phyloP scores from a whole-genome alignment of 1,139 yeast species.

The Suhomyces ambrosiae region DNA sequence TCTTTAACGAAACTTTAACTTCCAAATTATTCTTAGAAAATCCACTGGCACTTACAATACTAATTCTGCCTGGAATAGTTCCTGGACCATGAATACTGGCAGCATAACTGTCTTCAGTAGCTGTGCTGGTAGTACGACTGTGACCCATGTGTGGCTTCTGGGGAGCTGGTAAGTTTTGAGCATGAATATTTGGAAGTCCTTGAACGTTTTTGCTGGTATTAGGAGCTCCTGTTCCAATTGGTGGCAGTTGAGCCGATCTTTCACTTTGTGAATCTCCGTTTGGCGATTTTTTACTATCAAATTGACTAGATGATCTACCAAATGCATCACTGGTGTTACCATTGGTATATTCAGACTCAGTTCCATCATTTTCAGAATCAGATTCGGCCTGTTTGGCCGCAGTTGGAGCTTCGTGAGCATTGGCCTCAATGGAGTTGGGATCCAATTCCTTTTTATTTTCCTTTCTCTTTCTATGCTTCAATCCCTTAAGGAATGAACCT shows the following conservation, averaged over 20 bases:
- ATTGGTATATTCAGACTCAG: slow-evolving; percentile 4
- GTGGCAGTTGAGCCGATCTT: slow-evolving; percentile 24
- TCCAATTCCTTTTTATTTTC: slow-evolving; percentile 17
- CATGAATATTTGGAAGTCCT: slow-evolving; percentile 40
- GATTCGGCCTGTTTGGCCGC: slow-evolving; percentile 14
- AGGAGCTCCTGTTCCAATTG: slow-evolving; percentile 2
- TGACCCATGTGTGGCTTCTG: slow-evolving; percentile 35
- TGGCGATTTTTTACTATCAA: slow-evolving; percentile 9
- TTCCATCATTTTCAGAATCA: slow-evolving; percentile 5
- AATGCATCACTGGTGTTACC: slow-evolving; percentile 3
- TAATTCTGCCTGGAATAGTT: slow-evolving; percentile 56
- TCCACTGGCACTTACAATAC: slow-evolving; percentile 47
- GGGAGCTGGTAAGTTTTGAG: slow-evolving; percentile 44
- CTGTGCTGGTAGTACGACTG: slow-evolving; percentile 28
- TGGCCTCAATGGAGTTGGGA: slow-evolving; percentile 14
- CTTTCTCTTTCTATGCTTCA: slow-evolving; percentile 30
- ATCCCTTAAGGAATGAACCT: slow-evolving; percentile 40
- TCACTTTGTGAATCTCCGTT: slow-evolving; percentile 25
- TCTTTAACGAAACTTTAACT: slow-evolving; percentile 54
- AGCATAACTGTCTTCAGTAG: slow-evolving; percentile 39
- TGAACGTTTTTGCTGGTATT: slow-evolving; percentile 13
- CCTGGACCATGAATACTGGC: slow-evolving; percentile 35
- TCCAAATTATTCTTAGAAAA: slow-evolving; percentile 37
- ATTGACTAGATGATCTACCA: slow-evolving; percentile 6
- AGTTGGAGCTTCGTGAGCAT: slow-evolving; percentile 13